Evolutionary conservation across 805 yeast genomes (phyloP).

Genomic region (Candida nanaspora): DNA sequence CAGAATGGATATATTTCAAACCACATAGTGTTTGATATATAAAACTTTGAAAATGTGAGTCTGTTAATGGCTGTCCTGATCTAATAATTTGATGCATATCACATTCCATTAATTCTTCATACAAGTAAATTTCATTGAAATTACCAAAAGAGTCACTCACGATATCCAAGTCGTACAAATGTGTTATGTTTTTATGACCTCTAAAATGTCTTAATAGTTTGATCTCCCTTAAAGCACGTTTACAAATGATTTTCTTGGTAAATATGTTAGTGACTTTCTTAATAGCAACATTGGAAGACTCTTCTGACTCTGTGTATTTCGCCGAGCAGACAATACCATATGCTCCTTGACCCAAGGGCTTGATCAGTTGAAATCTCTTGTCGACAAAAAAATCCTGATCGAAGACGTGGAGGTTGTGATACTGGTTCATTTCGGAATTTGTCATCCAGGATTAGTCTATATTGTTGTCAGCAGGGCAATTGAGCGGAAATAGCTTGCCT

Average conservation of each 20-base stretch:
- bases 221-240: conserved; percentile 85
- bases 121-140: conserved; percentile 86
- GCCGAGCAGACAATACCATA: conserved; percentile 97
- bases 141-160: conserved; percentile 61
- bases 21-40: conserved; percentile 91
- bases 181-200: conserved; percentile 94
- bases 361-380: conserved; percentile 76
- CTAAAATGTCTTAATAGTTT: conserved; percentile 87
- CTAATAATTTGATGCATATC: conserved; percentile 97
- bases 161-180: conserved; percentile 90
- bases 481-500: too few species aligned
- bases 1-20: conserved; percentile 87
- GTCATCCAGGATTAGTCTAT: too few species aligned
- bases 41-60: conserved; percentile 91
- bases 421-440: conserved; percentile 13
- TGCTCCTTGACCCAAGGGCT: conserved; percentile 97
- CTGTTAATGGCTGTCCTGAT: conserved; percentile 88
- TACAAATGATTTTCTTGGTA: conserved; percentile 83
- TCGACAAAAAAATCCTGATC: conserved; percentile 93
- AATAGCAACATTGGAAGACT: conserved; percentile 70
- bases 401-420: conserved; percentile 43
- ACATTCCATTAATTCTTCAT: conserved; percentile 97
- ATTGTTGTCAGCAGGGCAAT: too few species aligned
- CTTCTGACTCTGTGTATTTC: conserved; percentile 61
- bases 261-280: conserved; percentile 94